Evolutionary conservation across 1,284 basidiomycete genomes (phyloP).

Genomic region (Rhizopogon hawkerae): DNA sequence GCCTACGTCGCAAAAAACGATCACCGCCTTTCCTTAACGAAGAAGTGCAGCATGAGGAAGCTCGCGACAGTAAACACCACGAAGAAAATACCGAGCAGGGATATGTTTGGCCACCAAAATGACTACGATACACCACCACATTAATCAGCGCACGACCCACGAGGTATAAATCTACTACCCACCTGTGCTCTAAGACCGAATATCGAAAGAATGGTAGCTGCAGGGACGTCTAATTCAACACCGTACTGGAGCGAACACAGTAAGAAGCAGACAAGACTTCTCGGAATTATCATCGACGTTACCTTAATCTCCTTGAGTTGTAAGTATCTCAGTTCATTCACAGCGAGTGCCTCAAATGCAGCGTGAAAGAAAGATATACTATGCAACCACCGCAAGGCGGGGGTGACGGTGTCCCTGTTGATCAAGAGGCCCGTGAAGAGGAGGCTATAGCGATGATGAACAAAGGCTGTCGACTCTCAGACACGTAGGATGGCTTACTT

Average conservation of each 20-base stretch:
- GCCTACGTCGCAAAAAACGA: not conserved
- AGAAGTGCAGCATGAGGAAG: slow-evolving; percentile 76
- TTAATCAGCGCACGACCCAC: slow-evolving; percentile 9
- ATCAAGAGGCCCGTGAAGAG: slow-evolving; percentile 93
- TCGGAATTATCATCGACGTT: slow-evolving; percentile 16
- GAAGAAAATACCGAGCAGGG: slow-evolving; percentile 78
- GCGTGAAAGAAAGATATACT: slow-evolving; percentile 97
- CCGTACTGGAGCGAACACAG: slow-evolving; percentile 55
- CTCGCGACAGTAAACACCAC: slow-evolving; percentile 66
- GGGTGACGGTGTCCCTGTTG: slow-evolving; percentile 80
- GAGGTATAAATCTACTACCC: slow-evolving; percentile 2
- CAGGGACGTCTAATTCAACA: slow-evolving; percentile 87
- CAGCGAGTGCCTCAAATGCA: slow-evolving; percentile 92
- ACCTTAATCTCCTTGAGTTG: slow-evolving; percentile 86
- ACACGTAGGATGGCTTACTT: slow-evolving; percentile 59
- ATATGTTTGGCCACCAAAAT: slow-evolving; percentile 94
- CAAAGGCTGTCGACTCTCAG: not conserved
- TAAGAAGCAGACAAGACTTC: not conserved
- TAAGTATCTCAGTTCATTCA: slow-evolving; percentile 93
- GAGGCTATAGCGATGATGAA: slow-evolving; percentile 45
- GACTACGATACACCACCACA: slow-evolving; percentile 40
- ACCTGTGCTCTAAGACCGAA: slow-evolving; percentile 85
- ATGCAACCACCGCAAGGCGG: slow-evolving; percentile 75
- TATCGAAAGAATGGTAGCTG: slow-evolving; percentile 84
- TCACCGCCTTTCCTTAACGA: slow-evolving; percentile 85